Conservation (phyloP, 129 eudicot genomes). For the Escallonia rubra region DNA sequence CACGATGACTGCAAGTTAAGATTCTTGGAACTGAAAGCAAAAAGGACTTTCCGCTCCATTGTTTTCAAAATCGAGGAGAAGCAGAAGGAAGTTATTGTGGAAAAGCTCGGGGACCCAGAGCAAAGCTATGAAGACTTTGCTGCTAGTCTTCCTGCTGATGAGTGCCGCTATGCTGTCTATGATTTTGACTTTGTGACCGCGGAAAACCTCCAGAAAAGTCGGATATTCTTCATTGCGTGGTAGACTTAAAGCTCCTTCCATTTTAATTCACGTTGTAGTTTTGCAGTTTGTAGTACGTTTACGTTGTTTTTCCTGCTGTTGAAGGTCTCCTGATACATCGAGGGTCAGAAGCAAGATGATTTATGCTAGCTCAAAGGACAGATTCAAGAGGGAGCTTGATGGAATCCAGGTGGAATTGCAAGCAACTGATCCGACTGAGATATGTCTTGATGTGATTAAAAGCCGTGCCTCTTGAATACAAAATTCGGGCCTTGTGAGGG, state of each 20-base stretch:
- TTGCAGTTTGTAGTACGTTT: too few species aligned
- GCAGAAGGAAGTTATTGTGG: constrained; percentile 58
- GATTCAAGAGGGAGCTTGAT: constrained; percentile 83
- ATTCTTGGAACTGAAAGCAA: constrained; percentile 63
- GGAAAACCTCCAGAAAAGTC: constrained; percentile 64
- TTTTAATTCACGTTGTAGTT: not conserved
- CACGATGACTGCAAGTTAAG: constrained; percentile 67
- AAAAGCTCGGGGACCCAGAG: constrained; percentile 55
- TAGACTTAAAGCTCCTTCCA: constrained; percentile 6
- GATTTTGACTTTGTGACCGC: constrained; percentile 70
- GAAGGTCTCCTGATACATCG: constrained; percentile 63
- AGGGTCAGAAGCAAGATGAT: constrained; percentile 70
- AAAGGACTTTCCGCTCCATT: constrained; percentile 48
- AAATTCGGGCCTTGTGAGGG: not conserved
- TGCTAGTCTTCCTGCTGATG: constrained; percentile 59
- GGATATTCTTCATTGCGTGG: constrained; percentile 75
- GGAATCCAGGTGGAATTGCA: constrained; percentile 80
- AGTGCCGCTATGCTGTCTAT: constrained; percentile 61
- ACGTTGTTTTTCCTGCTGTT: not conserved
- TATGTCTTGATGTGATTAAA: constrained; percentile 70
- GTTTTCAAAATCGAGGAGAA: constrained; percentile 62
- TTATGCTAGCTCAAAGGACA: constrained; percentile 69
- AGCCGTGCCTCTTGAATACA: constrained; percentile 46
- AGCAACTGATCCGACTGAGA: constrained; percentile 78
- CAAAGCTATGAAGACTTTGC: constrained; percentile 56